Percentiles rank a stretch among this genome's conserved stretches.
phyloP scores from a whole-genome alignment of 2,329 filamentous ascomycete species.

The Chaetomiaceae sp. region DNA sequence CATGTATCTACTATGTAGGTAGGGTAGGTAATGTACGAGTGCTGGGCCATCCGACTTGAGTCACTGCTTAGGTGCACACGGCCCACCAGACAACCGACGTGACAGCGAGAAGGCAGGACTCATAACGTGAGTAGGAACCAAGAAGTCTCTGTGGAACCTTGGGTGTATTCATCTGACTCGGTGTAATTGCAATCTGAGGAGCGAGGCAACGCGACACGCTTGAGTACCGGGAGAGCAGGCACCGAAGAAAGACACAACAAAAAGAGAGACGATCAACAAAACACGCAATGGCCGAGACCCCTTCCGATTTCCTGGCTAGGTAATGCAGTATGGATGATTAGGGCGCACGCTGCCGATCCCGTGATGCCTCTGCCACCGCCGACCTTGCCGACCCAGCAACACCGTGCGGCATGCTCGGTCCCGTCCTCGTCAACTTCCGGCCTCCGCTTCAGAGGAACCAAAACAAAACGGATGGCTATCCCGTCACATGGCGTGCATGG shows the following conservation, averaged over 20 bases:
- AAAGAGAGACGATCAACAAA: constrained; percentile 5
- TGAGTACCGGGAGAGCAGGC: too few relatives aligned
- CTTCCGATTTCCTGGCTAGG: constrained; percentile 14
- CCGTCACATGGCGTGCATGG: not conserved
- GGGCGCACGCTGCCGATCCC: constrained; percentile 7
- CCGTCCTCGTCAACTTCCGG: not conserved
- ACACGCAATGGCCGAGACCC: constrained; percentile 17
- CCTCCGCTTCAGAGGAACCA: not conserved
- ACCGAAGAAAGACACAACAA: too few relatives aligned
- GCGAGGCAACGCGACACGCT: not conserved
- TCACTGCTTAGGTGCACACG: too few relatives aligned
- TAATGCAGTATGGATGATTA: constrained; percentile 16
- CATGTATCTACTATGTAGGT: too few relatives aligned
- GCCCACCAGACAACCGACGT: too few relatives aligned
- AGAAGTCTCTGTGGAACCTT: too few relatives aligned
- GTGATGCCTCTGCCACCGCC: constrained; percentile 9
- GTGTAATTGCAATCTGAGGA: constrained; percentile 2
- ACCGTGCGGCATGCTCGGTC: not conserved
- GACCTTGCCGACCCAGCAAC: too few relatives aligned
- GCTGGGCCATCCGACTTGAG: too few relatives aligned
- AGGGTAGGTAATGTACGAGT: too few relatives aligned
- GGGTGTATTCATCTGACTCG: not conserved
- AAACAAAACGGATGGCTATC: too few relatives aligned
- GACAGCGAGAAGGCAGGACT: too few relatives aligned
- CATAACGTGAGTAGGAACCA: too few relatives aligned